Evolutionary conservation across 2,329 filamentous ascomycete species (phyloP).

Genomic region (Sarocladium kiliense): DNA sequence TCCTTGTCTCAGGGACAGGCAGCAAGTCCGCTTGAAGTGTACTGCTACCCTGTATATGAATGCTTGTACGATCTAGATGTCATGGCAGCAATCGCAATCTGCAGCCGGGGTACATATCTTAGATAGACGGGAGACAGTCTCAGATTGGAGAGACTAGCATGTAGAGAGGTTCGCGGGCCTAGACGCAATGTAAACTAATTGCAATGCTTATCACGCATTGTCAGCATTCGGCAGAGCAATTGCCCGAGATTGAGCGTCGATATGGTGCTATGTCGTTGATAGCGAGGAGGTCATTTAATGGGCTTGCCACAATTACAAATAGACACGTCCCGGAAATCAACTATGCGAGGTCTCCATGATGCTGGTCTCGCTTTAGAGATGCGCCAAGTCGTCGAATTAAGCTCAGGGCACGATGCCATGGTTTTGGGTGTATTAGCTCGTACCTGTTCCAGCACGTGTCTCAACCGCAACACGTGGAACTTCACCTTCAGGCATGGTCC

Average conservation of each 20-base stretch:
- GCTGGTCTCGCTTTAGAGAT: too few relatives aligned
- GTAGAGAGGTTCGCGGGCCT: too few relatives aligned
- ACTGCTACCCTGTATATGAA: neutral
- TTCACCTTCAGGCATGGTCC: neutral
- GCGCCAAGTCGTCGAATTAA: neutral
- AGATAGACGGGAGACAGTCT: neutral
- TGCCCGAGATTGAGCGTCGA: too few relatives aligned
- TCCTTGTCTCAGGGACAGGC: slow-evolving; percentile 66
- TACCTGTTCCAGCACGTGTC: neutral
- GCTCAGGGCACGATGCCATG: neutral
- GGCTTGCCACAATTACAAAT: too few relatives aligned
- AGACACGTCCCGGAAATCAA: neutral
- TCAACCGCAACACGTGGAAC: neutral
- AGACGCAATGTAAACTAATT: neutral
- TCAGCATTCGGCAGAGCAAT: too few relatives aligned
- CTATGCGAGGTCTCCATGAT: neutral
- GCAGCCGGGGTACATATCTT: neutral
- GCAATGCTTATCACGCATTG: too few relatives aligned
- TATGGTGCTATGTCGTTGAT: too few relatives aligned
- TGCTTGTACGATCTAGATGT: neutral
- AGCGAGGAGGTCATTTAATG: too few relatives aligned
- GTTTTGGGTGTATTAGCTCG: neutral
- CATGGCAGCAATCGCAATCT: too few relatives aligned
- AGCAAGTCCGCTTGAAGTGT: slow-evolving; percentile 13
- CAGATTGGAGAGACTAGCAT: neutral